These are phyloP conservation scores for Alloteropsis angusta DNA, from an alignment of 202 grass and related monocot genomes.

Conservation along the genomic window DNA sequence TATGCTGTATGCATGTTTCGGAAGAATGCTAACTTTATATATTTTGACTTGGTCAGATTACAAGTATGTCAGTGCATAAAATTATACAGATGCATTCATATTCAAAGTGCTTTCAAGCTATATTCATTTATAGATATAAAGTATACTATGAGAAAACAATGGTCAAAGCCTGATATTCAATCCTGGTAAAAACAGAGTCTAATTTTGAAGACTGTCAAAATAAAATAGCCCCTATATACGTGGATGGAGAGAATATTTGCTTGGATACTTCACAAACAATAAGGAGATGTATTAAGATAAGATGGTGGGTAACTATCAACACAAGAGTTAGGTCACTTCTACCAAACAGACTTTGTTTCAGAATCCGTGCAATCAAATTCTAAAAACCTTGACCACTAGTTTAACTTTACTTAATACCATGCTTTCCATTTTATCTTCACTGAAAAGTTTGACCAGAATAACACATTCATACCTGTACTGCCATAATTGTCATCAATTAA, in stretches of 20 bases:
- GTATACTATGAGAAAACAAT: background rate
- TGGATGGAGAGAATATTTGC: background rate
- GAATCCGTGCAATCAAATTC: no score
- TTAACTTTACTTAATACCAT: background rate
- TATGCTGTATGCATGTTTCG: background rate
- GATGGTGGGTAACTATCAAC: background rate
- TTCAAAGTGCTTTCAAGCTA: background rate
- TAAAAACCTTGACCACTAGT: constrained; percentile 1
- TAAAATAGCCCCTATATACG: background rate
- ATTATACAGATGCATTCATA: background rate
- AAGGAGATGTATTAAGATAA: background rate
- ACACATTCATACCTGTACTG: constrained; percentile 51
- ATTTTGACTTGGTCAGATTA: background rate
- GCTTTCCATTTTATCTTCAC: background rate
- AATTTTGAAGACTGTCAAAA: background rate
- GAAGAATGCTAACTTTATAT: background rate
- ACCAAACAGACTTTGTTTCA: background rate
- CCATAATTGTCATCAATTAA: constrained; percentile 61
- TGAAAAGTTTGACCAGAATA: background rate
- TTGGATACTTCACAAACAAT: constrained; percentile 1
- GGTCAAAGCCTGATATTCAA: background rate
- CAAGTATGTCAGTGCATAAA: background rate
- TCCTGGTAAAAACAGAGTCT: background rate
- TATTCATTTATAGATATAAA: background rate
- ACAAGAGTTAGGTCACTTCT: background rate